Percentiles rank a stretch among this genome's conserved stretches.
These are phyloP conservation scores for Prototheca cutis DNA, from an alignment of 163 green algal genomes.

Conservation along the genomic window DNA sequence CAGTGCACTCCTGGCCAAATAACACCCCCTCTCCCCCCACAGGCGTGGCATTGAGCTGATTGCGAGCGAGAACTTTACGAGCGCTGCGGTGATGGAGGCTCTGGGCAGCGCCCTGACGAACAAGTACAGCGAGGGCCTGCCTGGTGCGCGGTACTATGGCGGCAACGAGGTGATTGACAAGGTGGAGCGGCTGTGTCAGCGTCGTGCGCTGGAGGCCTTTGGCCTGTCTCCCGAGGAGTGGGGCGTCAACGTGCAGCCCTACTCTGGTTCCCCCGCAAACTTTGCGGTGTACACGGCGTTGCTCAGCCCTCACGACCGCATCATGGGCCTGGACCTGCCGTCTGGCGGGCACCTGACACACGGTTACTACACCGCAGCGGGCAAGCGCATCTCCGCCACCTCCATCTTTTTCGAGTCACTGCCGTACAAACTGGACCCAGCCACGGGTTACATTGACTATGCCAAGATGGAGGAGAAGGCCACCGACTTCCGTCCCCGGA, in stretches of 20 bases:
- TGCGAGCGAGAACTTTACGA: conserved; percentile 82
- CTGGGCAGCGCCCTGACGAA: conserved; percentile 78
- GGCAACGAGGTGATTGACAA: conserved; percentile 76
- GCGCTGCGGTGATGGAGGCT: conserved; percentile 63
- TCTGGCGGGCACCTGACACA: conserved; percentile 75
- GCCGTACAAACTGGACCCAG: conserved; percentile 86
- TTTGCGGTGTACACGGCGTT: conserved; percentile 79
- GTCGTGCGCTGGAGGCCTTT: conserved; percentile 61
- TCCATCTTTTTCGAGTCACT: conserved; percentile 76
- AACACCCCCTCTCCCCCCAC: not conserved
- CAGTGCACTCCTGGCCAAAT: too few relatives aligned
- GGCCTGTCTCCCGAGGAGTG: conserved; percentile 50
- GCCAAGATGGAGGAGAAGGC: conserved; percentile 76
- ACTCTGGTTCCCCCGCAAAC: conserved; percentile 73
- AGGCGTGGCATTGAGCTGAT: conserved; percentile 82
- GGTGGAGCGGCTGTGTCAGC: conserved; percentile 86
- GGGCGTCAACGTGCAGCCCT: conserved; percentile 85
- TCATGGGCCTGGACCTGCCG: conserved; percentile 82
- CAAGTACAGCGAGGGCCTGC: conserved; percentile 79
- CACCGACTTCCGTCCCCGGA: conserved; percentile 69
- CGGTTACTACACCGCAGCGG: conserved; percentile 73
- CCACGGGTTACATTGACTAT: conserved; percentile 76
- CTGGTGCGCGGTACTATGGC: conserved; percentile 70
- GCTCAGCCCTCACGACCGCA: conserved; percentile 68
- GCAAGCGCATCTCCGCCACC: conserved; percentile 61